These are phyloP conservation scores for Alnus glutinosa DNA, from an alignment of 306 rosid species.

Conservation along the genomic window DNA sequence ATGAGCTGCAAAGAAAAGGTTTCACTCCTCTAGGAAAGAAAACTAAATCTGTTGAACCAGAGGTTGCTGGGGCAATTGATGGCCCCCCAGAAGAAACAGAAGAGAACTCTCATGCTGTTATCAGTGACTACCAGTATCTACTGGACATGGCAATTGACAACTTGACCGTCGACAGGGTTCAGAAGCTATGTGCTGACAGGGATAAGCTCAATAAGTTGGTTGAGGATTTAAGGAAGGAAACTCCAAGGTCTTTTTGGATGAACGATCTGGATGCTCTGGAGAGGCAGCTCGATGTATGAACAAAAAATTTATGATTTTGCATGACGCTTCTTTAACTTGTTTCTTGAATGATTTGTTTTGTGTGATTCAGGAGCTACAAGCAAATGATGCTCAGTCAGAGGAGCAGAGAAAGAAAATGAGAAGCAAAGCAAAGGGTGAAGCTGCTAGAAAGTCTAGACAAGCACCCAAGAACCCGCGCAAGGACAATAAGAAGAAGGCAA, in stretches of 20 bases:
- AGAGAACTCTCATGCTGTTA: slow-evolving; percentile 32
- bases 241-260: slow-evolving; percentile 73
- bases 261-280: slow-evolving; percentile 78
- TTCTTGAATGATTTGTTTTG: slow-evolving; percentile 4
- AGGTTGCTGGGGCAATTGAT: slow-evolving; percentile 85
- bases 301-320: background rate
- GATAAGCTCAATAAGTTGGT: slow-evolving; percentile 57
- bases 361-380: slow-evolving; percentile 63
- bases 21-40: slow-evolving; percentile 89
- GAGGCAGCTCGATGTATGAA: slow-evolving; percentile 64
- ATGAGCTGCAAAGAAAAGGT: slow-evolving; percentile 80
- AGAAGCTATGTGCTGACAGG: slow-evolving; percentile 60
- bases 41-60: slow-evolving; percentile 72
- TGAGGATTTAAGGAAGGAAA: slow-evolving; percentile 59
- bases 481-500: slow-evolving; percentile 53
- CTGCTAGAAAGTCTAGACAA: slow-evolving; percentile 34
- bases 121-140: slow-evolving; percentile 75
- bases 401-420: slow-evolving; percentile 52
- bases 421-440: slow-evolving; percentile 39
- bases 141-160: slow-evolving; percentile 74
- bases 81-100: slow-evolving; percentile 53
- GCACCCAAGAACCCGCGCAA: slow-evolving; percentile 71
- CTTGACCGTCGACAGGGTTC: slow-evolving; percentile 79
- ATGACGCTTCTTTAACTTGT: background rate
- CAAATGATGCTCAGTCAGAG: slow-evolving; percentile 55